Evolutionary conservation across 441 rosid genomes (phyloP).

Genomic region (Croton laevigatus): DNA sequence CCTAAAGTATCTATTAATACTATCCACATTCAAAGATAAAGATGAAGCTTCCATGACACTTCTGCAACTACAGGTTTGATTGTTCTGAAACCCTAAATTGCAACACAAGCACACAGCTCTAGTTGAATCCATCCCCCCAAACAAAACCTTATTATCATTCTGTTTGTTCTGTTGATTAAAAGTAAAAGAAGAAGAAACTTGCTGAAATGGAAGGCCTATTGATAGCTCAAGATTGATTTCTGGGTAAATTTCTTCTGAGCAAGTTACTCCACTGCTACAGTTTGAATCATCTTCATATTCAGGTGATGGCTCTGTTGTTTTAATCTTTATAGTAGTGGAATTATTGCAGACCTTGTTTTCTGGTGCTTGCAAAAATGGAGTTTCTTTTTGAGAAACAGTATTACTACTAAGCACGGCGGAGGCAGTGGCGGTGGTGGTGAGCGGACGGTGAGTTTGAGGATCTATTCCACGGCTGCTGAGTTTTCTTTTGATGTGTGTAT

Average conservation of each 20-base stretch:
- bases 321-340: not conserved
- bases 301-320: not conserved
- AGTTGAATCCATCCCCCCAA: not conserved
- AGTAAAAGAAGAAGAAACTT: not conserved
- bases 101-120: conserved; percentile 26
- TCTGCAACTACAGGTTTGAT: conserved; percentile 24
- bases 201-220: conserved; percentile 24
- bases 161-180: conserved; percentile 1
- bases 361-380: conserved; percentile 1
- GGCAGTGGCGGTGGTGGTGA: not conserved
- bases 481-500: conserved; percentile 34
- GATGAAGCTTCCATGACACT: not conserved
- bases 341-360: not conserved
- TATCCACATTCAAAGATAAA: conserved; percentile 7
- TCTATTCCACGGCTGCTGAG: conserved; percentile 59
- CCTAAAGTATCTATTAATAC: conserved; percentile 14
- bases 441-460: conserved; percentile 69
- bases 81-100: conserved; percentile 26
- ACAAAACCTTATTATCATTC: not conserved
- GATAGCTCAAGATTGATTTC: conserved; percentile 46
- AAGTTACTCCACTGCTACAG: conserved; percentile 33
- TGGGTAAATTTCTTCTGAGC: conserved; percentile 25
- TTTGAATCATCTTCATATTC: conserved; percentile 30
- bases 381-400: not conserved
- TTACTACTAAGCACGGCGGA: not conserved